Evolutionary conservation across 176 grass and related monocot species (phyloP).

Genomic region (Triticum timopheevii): DNA sequence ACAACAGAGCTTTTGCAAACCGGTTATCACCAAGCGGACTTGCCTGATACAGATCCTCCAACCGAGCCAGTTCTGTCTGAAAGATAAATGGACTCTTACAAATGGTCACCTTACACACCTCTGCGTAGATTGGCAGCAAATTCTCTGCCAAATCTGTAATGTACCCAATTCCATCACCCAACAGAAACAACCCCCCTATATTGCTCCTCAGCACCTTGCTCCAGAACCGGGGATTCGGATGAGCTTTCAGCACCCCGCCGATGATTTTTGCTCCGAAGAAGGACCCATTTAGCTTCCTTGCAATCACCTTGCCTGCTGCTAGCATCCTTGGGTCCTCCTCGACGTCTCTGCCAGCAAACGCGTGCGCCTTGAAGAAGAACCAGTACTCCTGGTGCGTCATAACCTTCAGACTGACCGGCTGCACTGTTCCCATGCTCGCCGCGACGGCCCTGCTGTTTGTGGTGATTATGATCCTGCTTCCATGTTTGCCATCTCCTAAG

Average conservation of each 20-base stretch:
- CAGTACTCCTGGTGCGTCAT: neutral
- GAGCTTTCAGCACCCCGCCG: neutral
- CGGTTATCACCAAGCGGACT: no score
- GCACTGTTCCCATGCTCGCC: neutral
- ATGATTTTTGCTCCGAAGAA: neutral
- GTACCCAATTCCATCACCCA: neutral
- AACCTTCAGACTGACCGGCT: neutral
- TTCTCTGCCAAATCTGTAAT: neutral
- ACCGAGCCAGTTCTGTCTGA: neutral
- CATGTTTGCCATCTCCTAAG: neutral
- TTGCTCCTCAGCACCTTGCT: neutral
- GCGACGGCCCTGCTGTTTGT: neutral
- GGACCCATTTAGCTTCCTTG: neutral
- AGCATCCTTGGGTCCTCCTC: neutral
- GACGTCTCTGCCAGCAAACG: neutral
- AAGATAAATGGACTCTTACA: neutral
- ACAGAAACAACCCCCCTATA: neutral
- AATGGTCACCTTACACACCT: neutral
- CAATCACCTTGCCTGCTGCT: neutral
- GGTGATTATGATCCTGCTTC: conserved; percentile 18
- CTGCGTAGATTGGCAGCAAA: neutral
- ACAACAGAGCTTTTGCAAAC: no score
- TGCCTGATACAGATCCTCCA: neutral
- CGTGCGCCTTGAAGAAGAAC: neutral
- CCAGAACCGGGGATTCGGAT: neutral